Conservation (phyloP, 768 basidiomycete species). For the Rhodosporidiobolus sp. region DNA sequence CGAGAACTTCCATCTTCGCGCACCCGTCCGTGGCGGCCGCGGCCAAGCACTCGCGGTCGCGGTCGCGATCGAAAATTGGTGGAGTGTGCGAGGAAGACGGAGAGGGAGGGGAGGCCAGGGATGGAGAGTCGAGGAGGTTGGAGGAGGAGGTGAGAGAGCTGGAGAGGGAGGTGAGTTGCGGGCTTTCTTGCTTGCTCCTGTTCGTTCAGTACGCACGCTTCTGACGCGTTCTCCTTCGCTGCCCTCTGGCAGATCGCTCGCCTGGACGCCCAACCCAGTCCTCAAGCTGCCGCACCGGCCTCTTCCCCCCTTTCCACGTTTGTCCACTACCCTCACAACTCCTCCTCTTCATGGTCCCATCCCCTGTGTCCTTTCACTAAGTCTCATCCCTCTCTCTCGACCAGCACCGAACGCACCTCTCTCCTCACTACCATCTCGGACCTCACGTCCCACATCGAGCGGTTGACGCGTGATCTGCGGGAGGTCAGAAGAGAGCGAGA, state of each 20-base stretch:
- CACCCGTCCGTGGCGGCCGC: slow-evolving; percentile 4
- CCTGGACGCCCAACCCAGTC: not conserved
- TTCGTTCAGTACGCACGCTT: not conserved
- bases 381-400: not conserved
- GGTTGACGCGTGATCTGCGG: not conserved
- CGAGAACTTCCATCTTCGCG: slow-evolving; percentile 16
- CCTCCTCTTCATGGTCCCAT: no score
- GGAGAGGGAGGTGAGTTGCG: slow-evolving; percentile 14
- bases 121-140: not conserved
- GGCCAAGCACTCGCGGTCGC: not conserved
- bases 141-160: slow-evolving; percentile 30
- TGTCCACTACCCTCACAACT: no score
- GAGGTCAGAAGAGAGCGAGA: not conserved
- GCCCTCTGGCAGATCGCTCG: not conserved
- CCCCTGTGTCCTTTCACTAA: no score
- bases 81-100: not conserved
- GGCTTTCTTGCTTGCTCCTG: not conserved
- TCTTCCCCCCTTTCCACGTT: not conserved
- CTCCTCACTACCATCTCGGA: slow-evolving; percentile 5
- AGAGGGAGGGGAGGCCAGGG: not conserved
- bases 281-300: not conserved
- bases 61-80: not conserved
- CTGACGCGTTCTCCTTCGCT: not conserved
- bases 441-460: not conserved
- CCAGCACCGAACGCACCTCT: not conserved